These are phyloP conservation scores for Candida sanyaensis DNA, from an alignment of 1,139 yeast species.

Conservation along the genomic window DNA sequence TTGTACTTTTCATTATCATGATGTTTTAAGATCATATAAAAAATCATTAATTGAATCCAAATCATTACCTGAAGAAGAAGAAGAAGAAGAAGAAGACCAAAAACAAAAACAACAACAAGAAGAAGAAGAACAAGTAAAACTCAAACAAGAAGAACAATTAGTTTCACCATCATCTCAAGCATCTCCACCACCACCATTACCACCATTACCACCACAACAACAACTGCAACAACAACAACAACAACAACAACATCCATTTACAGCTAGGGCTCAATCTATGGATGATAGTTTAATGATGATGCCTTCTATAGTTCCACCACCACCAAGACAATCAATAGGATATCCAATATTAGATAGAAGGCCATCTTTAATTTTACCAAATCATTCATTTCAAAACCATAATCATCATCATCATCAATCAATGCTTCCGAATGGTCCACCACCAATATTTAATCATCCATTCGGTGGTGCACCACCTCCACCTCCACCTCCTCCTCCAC, in stretches of 20 bases:
- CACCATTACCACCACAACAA: slow-evolving; percentile 1
- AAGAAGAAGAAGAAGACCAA: background rate
- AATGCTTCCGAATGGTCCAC: background rate
- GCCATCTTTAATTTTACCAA: slow-evolving; percentile 1
- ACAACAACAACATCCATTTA: background rate
- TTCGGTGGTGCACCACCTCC: background rate
- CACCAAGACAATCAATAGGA: background rate
- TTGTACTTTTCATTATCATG: slow-evolving; percentile 28
- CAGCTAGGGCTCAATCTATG: slow-evolving; percentile 2
- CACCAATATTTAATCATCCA: background rate
- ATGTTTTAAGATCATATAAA: slow-evolving; percentile 20
- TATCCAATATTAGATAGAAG: slow-evolving; percentile 1
- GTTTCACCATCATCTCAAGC: no score
- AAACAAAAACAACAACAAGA: background rate
- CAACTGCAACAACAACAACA: slow-evolving; percentile 4
- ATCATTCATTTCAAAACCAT: background rate
- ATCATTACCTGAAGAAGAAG: background rate
- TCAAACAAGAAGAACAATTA: no score
- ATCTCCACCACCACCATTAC: background rate
- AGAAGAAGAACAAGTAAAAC: no score
- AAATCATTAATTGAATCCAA: slow-evolving; percentile 11
- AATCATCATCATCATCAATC: background rate
- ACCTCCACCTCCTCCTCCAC: slow-evolving; percentile 1
- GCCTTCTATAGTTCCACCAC: no score
- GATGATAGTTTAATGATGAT: slow-evolving; percentile 3